phyloP scores from a whole-genome alignment of 2,329 filamentous ascomycete genomes.

The Thielaviopsis ethacetica region DNA sequence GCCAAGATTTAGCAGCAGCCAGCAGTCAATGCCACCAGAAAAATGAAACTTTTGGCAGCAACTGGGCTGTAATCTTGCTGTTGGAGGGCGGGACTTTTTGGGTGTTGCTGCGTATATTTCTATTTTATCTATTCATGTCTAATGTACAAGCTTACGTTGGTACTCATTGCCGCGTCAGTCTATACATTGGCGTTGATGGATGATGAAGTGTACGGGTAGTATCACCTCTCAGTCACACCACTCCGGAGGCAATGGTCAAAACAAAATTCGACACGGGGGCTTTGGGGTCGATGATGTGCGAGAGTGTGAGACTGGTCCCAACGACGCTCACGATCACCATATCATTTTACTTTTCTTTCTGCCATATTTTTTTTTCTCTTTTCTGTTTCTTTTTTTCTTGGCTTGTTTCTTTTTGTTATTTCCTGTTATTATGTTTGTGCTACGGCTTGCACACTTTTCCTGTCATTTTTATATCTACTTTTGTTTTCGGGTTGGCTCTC shows the following conservation, averaged over 20 bases:
- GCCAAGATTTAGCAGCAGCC: neutral
- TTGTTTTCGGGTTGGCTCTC: neutral
- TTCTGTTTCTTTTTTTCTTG: neutral
- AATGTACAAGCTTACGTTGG: too few species aligned
- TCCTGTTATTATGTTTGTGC: neutral
- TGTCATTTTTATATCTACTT: neutral
- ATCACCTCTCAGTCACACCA: too few species aligned
- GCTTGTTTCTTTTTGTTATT: neutral
- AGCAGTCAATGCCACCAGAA: too few species aligned
- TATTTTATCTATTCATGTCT: too few species aligned
- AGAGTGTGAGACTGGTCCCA: neutral
- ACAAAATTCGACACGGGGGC: neutral
- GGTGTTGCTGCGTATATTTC: too few species aligned
- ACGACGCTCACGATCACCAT: neutral
- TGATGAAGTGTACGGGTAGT: neutral
- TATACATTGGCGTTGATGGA: neutral
- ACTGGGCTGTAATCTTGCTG: too few species aligned
- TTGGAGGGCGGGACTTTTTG: too few species aligned
- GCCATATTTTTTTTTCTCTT: neutral
- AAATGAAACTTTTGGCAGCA: too few species aligned
- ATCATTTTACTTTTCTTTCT: neutral
- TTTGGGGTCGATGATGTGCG: neutral
- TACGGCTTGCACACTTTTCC: neutral
- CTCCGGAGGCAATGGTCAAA: neutral
- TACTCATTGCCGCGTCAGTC: too few species aligned